Evolutionary conservation across 768 basidiomycete genomes (phyloP), one percentile per base, ranked within the genome.

Genomic region (Kwoniella botswanensis): DNA sequence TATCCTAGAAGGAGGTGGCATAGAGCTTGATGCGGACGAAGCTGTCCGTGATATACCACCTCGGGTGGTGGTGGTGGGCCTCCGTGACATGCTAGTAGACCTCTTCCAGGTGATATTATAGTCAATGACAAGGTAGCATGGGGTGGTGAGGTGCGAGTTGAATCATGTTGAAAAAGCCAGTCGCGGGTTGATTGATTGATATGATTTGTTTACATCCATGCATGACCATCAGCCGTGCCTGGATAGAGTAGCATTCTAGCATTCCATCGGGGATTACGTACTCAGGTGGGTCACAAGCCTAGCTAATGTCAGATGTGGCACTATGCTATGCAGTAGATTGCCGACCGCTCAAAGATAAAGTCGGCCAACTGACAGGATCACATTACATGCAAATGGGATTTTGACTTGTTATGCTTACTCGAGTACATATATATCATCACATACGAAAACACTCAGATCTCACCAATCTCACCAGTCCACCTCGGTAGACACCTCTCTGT

Each of bases 1-100:
- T 42, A 76, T 64, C 60, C 72, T 73, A 17, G 72, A 67, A 24
- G 81, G 81, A 43, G 81, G 79, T 4, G 81, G 81, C 81, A 80
- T 80, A 17, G 77, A 72, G 4, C 76, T 63, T 9, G 75, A 74
- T 21, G 75, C 74, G 5, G 73, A 71, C 5, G 79, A 80, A 7
- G 75, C 53, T 6, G 73, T 63, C 18, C 79, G 67, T 18, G 74
- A 53, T n/a, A 77, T 44, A 5, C 70, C 58, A 15, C 56, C 62
- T 64, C 63, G 43, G 11, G 61, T 43, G 26, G 69, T 44, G 0
- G 72, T 70, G 3, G 79, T 70, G 3, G 79, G 75, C 59, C 72
- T 66, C 13, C 75, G 59, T 65, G 79, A 80, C 79, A 80, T 80
- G n/a, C 21, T 70, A 55, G 22, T 35, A 11, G 13, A 44, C 18